Evolutionary conservation across 2,329 filamentous ascomycete genomes (phyloP).

Genomic region (Coniochaeta pulveracea): DNA sequence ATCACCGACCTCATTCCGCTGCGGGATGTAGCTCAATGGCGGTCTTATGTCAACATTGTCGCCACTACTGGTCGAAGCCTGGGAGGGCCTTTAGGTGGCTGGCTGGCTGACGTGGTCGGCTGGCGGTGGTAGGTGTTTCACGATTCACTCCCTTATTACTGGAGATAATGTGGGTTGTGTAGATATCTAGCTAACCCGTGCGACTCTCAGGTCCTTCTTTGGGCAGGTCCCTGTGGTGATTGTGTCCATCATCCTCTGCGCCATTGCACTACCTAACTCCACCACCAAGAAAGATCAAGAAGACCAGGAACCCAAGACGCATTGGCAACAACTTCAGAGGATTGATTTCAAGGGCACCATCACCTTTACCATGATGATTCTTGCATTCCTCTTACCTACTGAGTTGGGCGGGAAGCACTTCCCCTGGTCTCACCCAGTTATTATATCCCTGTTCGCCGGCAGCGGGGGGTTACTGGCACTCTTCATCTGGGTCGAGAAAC

Average conservation of each 20-base stretch:
- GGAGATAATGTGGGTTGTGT: no score
- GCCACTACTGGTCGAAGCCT: conserved; percentile 38
- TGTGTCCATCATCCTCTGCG: conserved; percentile 29
- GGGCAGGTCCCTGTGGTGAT: conserved; percentile 44
- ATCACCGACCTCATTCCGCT: conserved; percentile 42
- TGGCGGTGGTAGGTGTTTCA: conserved; percentile 45
- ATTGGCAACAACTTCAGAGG: conserved; percentile 17
- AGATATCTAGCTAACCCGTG: no score
- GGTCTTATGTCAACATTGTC: conserved; percentile 40
- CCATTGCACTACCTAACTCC: conserved; percentile 21
- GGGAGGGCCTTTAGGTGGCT: conserved; percentile 46
- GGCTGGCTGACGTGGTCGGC: conserved; percentile 48
- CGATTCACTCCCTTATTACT: background rate
- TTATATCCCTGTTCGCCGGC: conserved; percentile 18
- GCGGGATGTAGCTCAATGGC: conserved; percentile 40
- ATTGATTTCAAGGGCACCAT: conserved; percentile 48
- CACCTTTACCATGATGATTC: conserved; percentile 24
- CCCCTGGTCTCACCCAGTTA: conserved; percentile 23
- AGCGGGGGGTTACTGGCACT: conserved; percentile 17
- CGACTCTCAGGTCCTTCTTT: conserved; percentile 43
- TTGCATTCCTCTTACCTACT: conserved; percentile 25
- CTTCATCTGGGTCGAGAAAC: conserved; percentile 21
- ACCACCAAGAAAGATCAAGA: conserved; percentile 2
- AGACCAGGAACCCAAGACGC: conserved; percentile 4
- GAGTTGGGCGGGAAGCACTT: conserved; percentile 27